Base-by-base conservation (phyloP, 192 early-diverging fungal genomes). In the Coemansia asiatica region DNA sequence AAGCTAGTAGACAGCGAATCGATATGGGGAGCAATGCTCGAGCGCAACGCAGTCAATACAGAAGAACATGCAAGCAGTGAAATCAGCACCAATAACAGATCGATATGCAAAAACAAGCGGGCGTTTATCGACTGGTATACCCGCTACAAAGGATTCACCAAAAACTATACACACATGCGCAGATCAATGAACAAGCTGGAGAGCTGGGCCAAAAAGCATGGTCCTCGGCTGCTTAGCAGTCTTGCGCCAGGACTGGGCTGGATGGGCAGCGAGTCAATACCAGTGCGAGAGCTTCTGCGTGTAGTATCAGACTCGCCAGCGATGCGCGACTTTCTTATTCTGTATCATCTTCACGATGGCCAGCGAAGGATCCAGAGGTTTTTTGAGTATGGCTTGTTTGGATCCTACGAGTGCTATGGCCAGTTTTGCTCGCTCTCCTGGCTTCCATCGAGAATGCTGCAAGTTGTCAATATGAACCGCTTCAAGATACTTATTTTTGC, bases 291-390 rank as follows among this genome's bases (percentile, higher is more conserved):
- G 69, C 72, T 81, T 19, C 61, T 81, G 12, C 55, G 57, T 4
- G 73, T 81, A n/a, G 62, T 71, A 22, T 68, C 49, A 21, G 72
- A 74, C 46, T 81, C 78, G 1, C 63, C 64, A 2, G 71, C 64
- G 0, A 72, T 81, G 69, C 72, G 69, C 31, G 78, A 75, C 40
- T 81, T 81, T 56, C 66, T 81, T 13, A 75, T 75, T 28, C 64
- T 66, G 6, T 74, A 81, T 60, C 78, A 81, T 46, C n/a, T 81
- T 25, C 78, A 71, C 25, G 78, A 81, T 29, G 78, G 78, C 1
- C 78, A 81, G 58, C 72, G 78, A 7, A 61, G 72, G 27, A 64
- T 59, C 9, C 60, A 59, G 29, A 51, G 65, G 31, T 71, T 65
- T 29, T 38, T 75, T 8, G 65, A 48, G 0, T 62, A 28, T 35